A percentile compares a stretch with the other conserved stretches of the same genome.
These are phyloP conservation scores for Lolium multiflorum DNA, from an alignment of 176 grass and related monocot species.

Conservation along the genomic window DNA sequence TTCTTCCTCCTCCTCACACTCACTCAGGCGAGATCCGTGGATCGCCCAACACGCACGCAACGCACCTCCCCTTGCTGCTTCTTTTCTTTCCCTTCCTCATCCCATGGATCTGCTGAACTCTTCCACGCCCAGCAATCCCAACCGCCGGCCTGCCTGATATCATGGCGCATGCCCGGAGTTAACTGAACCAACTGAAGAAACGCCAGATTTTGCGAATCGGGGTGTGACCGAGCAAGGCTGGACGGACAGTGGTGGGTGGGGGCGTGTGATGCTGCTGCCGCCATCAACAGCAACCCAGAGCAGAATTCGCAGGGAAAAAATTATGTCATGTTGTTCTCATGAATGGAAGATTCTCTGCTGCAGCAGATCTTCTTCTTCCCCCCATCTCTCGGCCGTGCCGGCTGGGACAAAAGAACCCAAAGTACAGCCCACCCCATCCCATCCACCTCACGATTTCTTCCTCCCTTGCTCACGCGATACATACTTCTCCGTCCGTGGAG, in stretches of 20 bases:
- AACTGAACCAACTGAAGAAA: not conserved
- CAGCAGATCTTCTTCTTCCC: not conserved
- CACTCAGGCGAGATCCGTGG: not conserved
- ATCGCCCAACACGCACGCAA: not conserved
- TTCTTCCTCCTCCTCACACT: not conserved
- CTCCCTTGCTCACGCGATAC: not conserved
- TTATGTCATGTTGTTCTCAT: constrained; percentile 41
- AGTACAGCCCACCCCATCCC: constrained; percentile 28
- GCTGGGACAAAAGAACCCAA: constrained; percentile 48
- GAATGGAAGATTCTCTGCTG: constrained; percentile 55
- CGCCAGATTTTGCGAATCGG: not conserved
- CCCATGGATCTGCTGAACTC: constrained; percentile 3
- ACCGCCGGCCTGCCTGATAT: not conserved
- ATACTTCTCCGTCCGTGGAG: not conserved
- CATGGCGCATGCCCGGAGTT: not conserved
- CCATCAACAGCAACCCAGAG: not conserved
- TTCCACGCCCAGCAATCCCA: not conserved
- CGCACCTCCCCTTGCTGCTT: not conserved
- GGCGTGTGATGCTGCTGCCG: not conserved
- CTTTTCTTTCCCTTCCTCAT: not conserved
- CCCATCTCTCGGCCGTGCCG: not conserved
- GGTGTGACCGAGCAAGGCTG: not conserved
- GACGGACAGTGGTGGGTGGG: not conserved
- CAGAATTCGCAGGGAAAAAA: not conserved
- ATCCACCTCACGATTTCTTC: not conserved